Base-by-base conservation (phyloP, 441 rosid species). In the Macaranga tanarius region DNA sequence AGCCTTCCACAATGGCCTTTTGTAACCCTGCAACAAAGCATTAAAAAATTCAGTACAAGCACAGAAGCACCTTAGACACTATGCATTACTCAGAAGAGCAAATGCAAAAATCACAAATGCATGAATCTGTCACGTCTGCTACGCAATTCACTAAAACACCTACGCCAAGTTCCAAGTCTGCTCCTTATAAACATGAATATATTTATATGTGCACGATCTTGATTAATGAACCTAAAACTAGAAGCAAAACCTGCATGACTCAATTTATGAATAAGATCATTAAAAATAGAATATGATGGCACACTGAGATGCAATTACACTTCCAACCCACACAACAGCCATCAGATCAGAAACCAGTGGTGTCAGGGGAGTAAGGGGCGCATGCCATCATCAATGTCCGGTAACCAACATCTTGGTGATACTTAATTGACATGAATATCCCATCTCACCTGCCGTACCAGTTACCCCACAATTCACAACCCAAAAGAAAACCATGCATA, bases 1-100 rank as follows among this genome's bases (percentile, higher is more conserved):
- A 25, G 92, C 89, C 75, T 81, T 86, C 93, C 86, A 91, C 82
- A 92, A 72, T 38, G 85, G 84, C 72, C 79, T 84, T 79, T 83
- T 81, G 45, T 73, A 56, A 63, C 92, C 95, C 99, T 95, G 93
- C 71, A 81, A 71, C 54, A 50, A 47, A 52, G 17, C 25, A 60
- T 77, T 54, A 59, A 44, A 42, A 44, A 10, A 38, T 20, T 51
- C 44, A 28, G 8, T 23, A 54, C 12, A 45, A 17, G 48, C 20
- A 34, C 38, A 7, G 38, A 34, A 7, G 7, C 38, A 34, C 38
- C 6, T 34, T 34, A 17, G 38, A 65, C 13, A 15, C 11, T 34
- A 2, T 15, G 42, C 31, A 59, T 16, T 17, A 5, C 66, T 17
- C 28, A n/a, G 20, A 12, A 62, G 50, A 6, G 63, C 4, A 38